Evolutionary conservation across 768 basidiomycete species (phyloP).

Genomic region (Floccularia luteovirens): DNA sequence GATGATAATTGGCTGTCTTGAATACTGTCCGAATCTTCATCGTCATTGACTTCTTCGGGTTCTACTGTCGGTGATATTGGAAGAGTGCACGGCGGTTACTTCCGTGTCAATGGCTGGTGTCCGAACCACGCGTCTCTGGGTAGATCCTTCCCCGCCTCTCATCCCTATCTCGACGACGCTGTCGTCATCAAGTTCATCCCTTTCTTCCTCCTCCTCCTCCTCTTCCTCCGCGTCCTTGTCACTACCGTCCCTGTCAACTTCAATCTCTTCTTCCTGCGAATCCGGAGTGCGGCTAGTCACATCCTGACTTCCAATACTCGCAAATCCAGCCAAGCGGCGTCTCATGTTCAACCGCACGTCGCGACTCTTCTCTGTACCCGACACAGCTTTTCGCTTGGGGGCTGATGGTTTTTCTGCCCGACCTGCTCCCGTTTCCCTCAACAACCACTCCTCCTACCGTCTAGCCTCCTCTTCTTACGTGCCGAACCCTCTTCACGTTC

Average conservation of each 20-base stretch:
- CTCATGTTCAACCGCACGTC: slow-evolving; percentile 27
- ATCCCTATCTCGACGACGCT: slow-evolving; percentile 10
- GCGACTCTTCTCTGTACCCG: slow-evolving; percentile 4
- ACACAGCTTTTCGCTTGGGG: no score
- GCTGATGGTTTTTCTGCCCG: no score
- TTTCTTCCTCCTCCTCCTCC: slow-evolving; percentile 10
- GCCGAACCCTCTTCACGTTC: background rate
- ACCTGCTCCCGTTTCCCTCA: background rate
- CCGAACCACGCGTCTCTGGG: no score
- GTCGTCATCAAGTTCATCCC: slow-evolving; percentile 15
- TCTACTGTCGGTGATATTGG: background rate
- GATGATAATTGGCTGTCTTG: slow-evolving; percentile 11
- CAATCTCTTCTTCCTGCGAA: no score
- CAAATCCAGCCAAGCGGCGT: slow-evolving; percentile 43
- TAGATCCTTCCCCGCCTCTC: no score
- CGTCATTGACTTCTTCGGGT: background rate
- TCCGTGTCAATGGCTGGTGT: background rate
- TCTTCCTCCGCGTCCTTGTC: slow-evolving; percentile 2
- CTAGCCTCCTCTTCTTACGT: slow-evolving; percentile 3
- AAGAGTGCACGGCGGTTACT: background rate
- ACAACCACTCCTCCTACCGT: background rate
- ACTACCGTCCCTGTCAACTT: background rate
- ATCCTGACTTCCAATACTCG: slow-evolving; percentile 36
- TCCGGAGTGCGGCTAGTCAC: no score
- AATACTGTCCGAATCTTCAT: background rate